Evolutionary conservation across 805 yeast genomes (phyloP).

Genomic region (Starmerella sp.): DNA sequence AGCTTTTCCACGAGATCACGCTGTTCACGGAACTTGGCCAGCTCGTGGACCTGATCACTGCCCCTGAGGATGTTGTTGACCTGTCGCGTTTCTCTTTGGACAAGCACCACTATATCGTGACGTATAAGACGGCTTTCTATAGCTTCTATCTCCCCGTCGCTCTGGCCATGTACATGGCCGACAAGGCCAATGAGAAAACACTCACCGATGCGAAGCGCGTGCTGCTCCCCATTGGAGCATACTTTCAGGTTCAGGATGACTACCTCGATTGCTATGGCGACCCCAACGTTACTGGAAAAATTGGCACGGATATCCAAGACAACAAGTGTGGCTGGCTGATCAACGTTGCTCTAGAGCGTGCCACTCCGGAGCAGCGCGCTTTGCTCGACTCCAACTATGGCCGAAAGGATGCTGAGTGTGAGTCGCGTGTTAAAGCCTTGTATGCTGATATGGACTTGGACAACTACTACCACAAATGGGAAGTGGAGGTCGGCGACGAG

Average conservation of each 20-base stretch:
- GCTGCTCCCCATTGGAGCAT: conserved; percentile 90
- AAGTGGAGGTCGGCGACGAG: conserved; percentile 60
- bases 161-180: conserved; percentile 88
- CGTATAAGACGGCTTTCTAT: conserved; percentile 93
- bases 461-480: conserved; percentile 63
- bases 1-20: conserved; percentile 92
- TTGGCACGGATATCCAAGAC: conserved; percentile 96
- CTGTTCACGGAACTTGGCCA: conserved; percentile 98
- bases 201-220: conserved; percentile 80
- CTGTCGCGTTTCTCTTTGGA: conserved; percentile 71
- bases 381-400: conserved; percentile 85
- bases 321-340: conserved; percentile 98
- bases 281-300: conserved; percentile 94
- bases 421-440: conserved; percentile 57
- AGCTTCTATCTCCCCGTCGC: conserved; percentile 97
- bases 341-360: conserved; percentile 78
- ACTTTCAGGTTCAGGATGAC: conserved; percentile 98
- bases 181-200: conserved; percentile 56
- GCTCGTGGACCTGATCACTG: conserved; percentile 86
- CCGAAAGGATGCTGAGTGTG: conserved; percentile 57
- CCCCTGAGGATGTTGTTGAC: conserved; percentile 92
- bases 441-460: conserved; percentile 67
- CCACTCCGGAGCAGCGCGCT: conserved; percentile 67
- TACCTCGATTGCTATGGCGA: conserved; percentile 94
- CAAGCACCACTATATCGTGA: conserved; percentile 91